Evolutionary conservation across 306 rosid genomes (phyloP), one percentile per base, ranked within the genome.

Genomic region (Rosa chinensis): DNA sequence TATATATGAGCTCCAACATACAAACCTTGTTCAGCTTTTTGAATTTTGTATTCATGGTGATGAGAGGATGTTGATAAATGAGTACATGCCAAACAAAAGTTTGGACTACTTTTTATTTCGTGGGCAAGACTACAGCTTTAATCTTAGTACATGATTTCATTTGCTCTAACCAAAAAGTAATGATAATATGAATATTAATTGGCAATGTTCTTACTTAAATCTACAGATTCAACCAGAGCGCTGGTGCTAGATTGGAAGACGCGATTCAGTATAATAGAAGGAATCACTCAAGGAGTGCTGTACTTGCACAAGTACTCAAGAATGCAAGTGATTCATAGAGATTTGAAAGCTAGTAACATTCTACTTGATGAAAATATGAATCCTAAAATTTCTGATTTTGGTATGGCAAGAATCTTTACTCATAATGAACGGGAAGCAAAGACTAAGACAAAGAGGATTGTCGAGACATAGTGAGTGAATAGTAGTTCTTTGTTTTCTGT

Each of bases 261-360:
- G 21, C 74, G 58, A 6, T 45, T 70, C 18, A 70, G 13, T 25
- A 70, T 70, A 45, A 45, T 70, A 5, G 74, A 70, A 70, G 74
- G 74, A 70, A 25, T 70, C 1, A 21, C 74, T 45, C 74, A 70
- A 20, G 72, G 72, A 42, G 10, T 68, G 17, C 32, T 68, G 18
- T 68, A 68, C 32, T 68, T 68, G 52, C 74, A 70, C 58, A 70
- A 70, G 4, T 70, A 45, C 50, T 70, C 74, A 5, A 70, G 74
- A 28, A 28, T 28, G 28, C 28, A 28, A 28, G 28, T 28, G 28
- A 28, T 28, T 28, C 28, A 28, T 28, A 70, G 78, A 64, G 84
- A 79, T 37, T 5, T 47, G 42, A 70, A 28, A 47, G 53, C 61
- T 0, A 71, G 86, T 56, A 79, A 83, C 63, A 75, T 79, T 12